Conservation (phyloP, 208 protist genomes). For the Spongospora subterranea region DNA sequence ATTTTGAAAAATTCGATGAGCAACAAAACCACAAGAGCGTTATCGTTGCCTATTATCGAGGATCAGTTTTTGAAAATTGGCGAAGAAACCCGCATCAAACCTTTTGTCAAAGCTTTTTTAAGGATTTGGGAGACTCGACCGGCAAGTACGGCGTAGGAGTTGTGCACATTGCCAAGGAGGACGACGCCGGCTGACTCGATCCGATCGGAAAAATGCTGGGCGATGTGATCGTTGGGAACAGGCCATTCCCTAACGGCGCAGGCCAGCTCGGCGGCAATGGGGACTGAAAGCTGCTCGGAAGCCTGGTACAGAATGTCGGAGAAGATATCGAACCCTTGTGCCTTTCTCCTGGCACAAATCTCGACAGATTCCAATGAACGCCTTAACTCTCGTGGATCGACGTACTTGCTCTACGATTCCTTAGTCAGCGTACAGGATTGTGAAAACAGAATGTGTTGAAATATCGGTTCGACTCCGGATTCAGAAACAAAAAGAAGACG, state of each 20-base stretch:
- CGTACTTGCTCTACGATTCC: background rate
- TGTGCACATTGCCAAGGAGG: background rate
- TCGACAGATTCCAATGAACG: constrained; percentile 25
- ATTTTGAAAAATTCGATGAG: constrained; percentile 44
- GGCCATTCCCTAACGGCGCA: background rate
- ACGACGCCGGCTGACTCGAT: constrained; percentile 27
- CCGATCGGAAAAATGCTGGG: background rate
- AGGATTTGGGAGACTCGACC: background rate
- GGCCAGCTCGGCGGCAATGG: background rate
- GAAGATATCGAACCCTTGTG: constrained; percentile 36
- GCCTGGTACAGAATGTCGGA: background rate
- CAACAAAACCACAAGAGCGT: background rate
- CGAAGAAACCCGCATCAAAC: background rate
- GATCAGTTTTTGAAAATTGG: no score
- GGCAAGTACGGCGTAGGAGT: background rate
- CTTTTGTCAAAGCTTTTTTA: background rate
- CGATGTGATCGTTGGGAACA: background rate
- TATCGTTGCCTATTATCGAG: background rate
- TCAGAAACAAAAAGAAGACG: background rate
- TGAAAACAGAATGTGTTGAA: no score
- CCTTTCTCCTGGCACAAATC: background rate
- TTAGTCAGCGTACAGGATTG: no score
- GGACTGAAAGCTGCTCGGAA: background rate
- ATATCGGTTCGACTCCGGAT: no score
- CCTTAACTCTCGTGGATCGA: background rate